These are phyloP conservation scores for Naganishia antarctica DNA, from an alignment of 768 basidiomycete genomes.

Conservation along the genomic window DNA sequence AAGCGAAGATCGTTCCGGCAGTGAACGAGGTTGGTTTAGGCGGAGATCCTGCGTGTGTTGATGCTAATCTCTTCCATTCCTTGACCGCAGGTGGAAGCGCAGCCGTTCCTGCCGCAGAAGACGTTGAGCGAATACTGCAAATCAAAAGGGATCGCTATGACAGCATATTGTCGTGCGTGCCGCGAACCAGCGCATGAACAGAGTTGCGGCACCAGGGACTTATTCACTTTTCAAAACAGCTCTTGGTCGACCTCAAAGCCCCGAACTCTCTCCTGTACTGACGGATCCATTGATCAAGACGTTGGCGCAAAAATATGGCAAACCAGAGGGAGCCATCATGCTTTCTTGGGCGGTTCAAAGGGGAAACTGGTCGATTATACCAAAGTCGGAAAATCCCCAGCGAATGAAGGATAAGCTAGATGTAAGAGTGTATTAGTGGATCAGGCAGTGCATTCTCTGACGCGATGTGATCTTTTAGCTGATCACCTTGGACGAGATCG, in stretches of 20 bases:
- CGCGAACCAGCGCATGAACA: too few relatives aligned
- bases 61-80: too few relatives aligned
- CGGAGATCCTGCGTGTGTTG: too few relatives aligned
- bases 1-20: slow-evolving; percentile 53
- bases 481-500: too few relatives aligned
- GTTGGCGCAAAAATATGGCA: slow-evolving; percentile 56
- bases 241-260: slow-evolving; percentile 48
- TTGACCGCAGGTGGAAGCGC: slow-evolving; percentile 52
- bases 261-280: slow-evolving; percentile 48
- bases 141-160: slow-evolving; percentile 55
- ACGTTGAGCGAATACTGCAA: slow-evolving; percentile 55
- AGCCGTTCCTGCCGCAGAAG: slow-evolving; percentile 57
- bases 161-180: slow-evolving; percentile 55
- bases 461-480: too few relatives aligned
- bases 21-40: slow-evolving; percentile 53
- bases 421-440: too few relatives aligned
- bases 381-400: slow-evolving; percentile 55
- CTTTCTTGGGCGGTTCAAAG: slow-evolving; percentile 58
- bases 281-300: slow-evolving; percentile 54
- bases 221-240: too few relatives aligned
- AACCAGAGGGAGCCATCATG: slow-evolving; percentile 55
- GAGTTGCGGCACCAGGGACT: too few relatives aligned
- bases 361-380: slow-evolving; percentile 52
- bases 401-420: slow-evolving; percentile 57
- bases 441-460: too few relatives aligned